phyloP scores from a whole-genome alignment of 139 green algal genomes.

The Picochlorum sp. region DNA sequence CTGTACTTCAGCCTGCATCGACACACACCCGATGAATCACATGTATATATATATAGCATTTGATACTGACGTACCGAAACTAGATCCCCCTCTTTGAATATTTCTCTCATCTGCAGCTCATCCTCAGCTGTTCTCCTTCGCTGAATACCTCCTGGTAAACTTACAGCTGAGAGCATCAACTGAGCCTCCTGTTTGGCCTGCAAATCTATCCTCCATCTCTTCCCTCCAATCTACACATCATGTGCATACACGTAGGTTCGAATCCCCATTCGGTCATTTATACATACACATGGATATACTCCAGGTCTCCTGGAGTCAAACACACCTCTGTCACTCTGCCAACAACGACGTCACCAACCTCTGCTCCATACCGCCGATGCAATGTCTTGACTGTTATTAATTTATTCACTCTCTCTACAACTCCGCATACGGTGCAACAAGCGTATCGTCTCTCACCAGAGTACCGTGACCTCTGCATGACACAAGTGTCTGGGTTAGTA shows the following conservation, averaged over 20 bases:
- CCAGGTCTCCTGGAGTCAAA: not conserved
- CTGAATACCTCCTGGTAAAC: conserved; percentile 71
- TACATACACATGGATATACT: not conserved
- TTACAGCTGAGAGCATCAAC: conserved; percentile 77
- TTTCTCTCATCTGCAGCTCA: conserved; percentile 76
- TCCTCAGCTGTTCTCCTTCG: conserved; percentile 76
- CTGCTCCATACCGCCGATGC: conserved; percentile 51
- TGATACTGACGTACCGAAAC: conserved; percentile 48
- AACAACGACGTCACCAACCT: conserved; percentile 76
- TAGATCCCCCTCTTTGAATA: conserved; percentile 76
- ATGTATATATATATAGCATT: no score
- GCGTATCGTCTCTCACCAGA: conserved; percentile 44
- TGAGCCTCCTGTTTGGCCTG: conserved; percentile 47
- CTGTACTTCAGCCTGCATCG: conserved; percentile 71
- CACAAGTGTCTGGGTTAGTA: not conserved
- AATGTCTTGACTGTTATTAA: conserved; percentile 62
- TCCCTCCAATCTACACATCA: conserved; percentile 47
- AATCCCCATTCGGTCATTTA: not conserved
- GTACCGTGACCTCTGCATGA: conserved; percentile 66
- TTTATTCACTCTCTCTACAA: conserved; percentile 70
- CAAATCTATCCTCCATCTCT: conserved; percentile 78
- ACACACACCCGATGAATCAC: not conserved
- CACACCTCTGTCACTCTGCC: conserved; percentile 62
- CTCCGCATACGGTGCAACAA: conserved; percentile 67
- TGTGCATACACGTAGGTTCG: not conserved